A percentile compares a stretch with the other conserved stretches of the same genome.
phyloP scores from a whole-genome alignment of 371 early-diverging fungal species.

The Mortierella sp. region DNA sequence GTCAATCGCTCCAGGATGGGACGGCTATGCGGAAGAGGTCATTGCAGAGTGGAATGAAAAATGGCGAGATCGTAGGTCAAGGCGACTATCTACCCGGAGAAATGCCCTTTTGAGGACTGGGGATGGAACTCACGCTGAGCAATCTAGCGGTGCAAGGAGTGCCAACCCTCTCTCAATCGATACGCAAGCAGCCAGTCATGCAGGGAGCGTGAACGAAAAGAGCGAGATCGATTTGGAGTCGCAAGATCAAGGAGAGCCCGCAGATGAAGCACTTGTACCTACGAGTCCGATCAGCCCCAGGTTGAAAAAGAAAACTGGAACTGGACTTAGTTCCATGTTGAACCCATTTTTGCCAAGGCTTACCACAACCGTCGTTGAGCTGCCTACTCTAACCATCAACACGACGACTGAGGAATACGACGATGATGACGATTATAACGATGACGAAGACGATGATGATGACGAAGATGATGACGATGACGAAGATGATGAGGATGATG shows the following conservation, averaged over 20 bases:
- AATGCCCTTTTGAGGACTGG: background rate
- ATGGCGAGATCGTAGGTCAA: conserved; percentile 33
- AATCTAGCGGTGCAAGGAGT: conserved; percentile 5
- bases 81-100: conserved; percentile 16
- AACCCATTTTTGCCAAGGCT: conserved; percentile 35
- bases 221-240: background rate
- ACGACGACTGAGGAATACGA: conserved; percentile 43
- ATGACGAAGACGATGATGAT: conserved; percentile 6
- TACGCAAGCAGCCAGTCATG: conserved; percentile 8
- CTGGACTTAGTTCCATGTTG: conserved; percentile 42
- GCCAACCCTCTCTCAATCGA: conserved; percentile 9
- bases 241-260: background rate
- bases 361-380: conserved; percentile 37
- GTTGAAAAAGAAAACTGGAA: conserved; percentile 34
- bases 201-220: conserved; percentile 4
- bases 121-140: conserved; percentile 1
- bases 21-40: conserved; percentile 50
- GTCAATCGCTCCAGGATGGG: conserved; percentile 37
- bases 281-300: conserved; percentile 31
- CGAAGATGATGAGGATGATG: background rate
- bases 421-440: conserved; percentile 19
- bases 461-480: conserved; percentile 1
- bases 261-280: conserved; percentile 7
- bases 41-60: conserved; percentile 52
- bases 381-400: conserved; percentile 50